Base-by-base conservation (phyloP, 139 green algal species). In the Dunaliella primolecta region DNA sequence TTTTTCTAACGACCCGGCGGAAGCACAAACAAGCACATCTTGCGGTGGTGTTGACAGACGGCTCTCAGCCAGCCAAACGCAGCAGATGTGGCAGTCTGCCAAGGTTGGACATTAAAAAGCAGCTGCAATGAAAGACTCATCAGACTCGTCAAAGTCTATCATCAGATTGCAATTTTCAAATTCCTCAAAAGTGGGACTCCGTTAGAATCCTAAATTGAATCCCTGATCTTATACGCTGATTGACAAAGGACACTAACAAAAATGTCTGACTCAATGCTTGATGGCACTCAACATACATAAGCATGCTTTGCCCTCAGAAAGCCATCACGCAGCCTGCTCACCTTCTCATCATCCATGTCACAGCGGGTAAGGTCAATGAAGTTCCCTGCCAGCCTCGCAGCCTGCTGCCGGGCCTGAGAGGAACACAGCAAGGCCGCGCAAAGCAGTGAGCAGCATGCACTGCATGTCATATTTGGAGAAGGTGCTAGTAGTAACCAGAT, bases 331-430 rank as follows among this genome's bases (percentile, higher is more conserved):
- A n/a, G n/a, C 46, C 7, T 15, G 15, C 46, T 15, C 46, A 64
- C 46, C 46, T 64, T 15, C 7, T 64, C 46, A 64, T 64, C 46
- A 64, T 64, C 46, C 46, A 64, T 64, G n/a, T n/a, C 20, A 33
- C 21, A 3, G 75, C 75, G 25, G n/a, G 80, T 78, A 30, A 84
- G 80, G 80, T 84, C 80, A 56, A 84, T 84, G 55, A 84, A 78
- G 55, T 84, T 36, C 1, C 80, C 80, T 1, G 56, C 20, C 55
- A 78, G 32, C 80, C 57, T 31, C 1, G 80, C 80, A 20, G 55
- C 55, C 56, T 77, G 30, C 1, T 3, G 30, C 1, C 80, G 80
- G 2, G n/a, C 56, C 80, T 84, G 80, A n/a, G n/a, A n/a, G n/a
- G n/a, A n/a, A n/a, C n/a, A n/a, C n/a, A n/a, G n/a, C n/a, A n/a